phyloP scores from a whole-genome alignment of 148 eudicot genomes.

The Rhododendron henanense region DNA sequence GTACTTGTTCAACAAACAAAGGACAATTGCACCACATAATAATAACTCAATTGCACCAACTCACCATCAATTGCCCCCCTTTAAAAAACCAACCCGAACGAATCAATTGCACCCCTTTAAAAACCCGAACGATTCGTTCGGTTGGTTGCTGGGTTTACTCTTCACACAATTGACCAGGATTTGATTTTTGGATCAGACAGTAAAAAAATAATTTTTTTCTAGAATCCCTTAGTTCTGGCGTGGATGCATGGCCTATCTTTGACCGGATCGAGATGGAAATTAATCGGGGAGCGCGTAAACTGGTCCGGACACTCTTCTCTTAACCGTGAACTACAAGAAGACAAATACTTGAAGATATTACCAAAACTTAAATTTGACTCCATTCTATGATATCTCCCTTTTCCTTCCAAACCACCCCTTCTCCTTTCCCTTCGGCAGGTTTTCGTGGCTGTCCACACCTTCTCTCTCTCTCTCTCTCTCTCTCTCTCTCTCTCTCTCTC shows the following conservation, averaged over 20 bases:
- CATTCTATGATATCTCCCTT: neutral
- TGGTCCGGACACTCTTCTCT: too few relatives aligned
- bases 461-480: too few relatives aligned
- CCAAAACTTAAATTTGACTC: neutral
- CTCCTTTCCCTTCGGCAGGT: conserved; percentile 7
- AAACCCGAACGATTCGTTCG: too few relatives aligned
- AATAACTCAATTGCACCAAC: neutral
- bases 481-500: neutral
- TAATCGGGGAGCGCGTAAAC: neutral
- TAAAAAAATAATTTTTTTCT: too few relatives aligned
- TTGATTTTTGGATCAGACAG: neutral
- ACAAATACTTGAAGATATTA: too few relatives aligned
- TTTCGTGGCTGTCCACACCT: conserved; percentile 26
- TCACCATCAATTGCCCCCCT: neutral
- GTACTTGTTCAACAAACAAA: neutral
- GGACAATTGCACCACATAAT: neutral
- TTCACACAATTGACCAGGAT: too few relatives aligned
- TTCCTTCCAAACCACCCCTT: conserved; percentile 12
- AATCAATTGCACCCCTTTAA: neutral
- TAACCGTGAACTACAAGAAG: too few relatives aligned
- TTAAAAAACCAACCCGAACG: too few relatives aligned
- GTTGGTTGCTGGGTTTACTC: too few relatives aligned
- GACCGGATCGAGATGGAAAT: too few relatives aligned
- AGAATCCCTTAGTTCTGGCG: too few relatives aligned
- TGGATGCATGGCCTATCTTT: too few relatives aligned